Percentiles rank a stretch among this genome's conserved stretches.
Conservation (phyloP, 495 filamentous ascomycete species). For the Pyrenula massariospora region DNA sequence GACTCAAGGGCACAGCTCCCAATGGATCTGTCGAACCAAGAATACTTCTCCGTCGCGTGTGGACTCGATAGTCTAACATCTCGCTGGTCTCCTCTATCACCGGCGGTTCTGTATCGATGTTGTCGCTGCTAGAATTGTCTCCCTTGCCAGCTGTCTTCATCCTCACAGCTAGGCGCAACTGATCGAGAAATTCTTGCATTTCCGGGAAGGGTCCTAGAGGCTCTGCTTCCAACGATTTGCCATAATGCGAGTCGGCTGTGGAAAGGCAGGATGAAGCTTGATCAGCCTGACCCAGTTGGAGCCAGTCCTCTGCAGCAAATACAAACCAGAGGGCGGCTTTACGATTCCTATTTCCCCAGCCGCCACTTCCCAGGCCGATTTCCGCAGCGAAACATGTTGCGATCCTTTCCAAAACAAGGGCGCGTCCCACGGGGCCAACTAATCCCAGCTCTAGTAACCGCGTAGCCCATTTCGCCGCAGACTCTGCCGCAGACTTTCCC, state of each 20-base stretch:
- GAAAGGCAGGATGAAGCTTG: conserved; percentile 63
- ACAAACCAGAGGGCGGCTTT: conserved; percentile 89
- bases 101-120: conserved; percentile 18
- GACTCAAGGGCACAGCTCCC: conserved; percentile 21
- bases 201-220: conserved; percentile 43
- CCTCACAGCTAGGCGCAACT: conserved; percentile 46
- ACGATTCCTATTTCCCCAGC: conserved; percentile 56
- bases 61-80: conserved; percentile 26
- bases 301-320: conserved; percentile 72
- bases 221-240: conserved; percentile 40
- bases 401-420: conserved; percentile 72
- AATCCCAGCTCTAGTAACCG: conserved; percentile 67
- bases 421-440: conserved; percentile 60
- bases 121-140: conserved; percentile 23
- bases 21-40: conserved; percentile 23
- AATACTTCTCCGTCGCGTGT: conserved; percentile 22
- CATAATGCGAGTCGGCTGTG: conserved; percentile 58
- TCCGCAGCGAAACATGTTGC: conserved; percentile 73
- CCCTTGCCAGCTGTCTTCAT: conserved; percentile 32
- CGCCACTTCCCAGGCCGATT: conserved; percentile 46
- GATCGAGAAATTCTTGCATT: conserved; percentile 47
- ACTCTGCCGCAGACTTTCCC: conserved; percentile 69
- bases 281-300: conserved; percentile 53
- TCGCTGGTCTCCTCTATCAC: conserved; percentile 54
- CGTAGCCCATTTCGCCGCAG: conserved; percentile 75